Conservation (phyloP, 2,329 filamentous ascomycete genomes). For the Chrysoporthe austroafricana region DNA sequence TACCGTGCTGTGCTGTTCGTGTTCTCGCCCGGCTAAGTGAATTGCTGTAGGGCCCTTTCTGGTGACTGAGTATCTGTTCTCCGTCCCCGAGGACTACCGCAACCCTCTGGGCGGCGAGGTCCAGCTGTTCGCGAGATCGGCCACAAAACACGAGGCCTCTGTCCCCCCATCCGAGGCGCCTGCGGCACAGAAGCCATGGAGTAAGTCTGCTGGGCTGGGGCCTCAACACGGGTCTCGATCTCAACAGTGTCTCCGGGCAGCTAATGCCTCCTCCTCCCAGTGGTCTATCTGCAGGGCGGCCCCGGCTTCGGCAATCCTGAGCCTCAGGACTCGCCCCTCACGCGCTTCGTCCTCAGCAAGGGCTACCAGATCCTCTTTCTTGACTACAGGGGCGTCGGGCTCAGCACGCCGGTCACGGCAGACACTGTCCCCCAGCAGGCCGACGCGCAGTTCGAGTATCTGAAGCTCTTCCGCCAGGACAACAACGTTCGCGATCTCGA, state of each 20-base stretch:
- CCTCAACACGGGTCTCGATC: background rate
- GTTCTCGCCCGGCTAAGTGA: background rate
- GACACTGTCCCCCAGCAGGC: conserved; percentile 65
- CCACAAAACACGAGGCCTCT: conserved; percentile 66
- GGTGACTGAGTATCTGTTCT: conserved; percentile 83
- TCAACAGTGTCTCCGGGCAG: background rate
- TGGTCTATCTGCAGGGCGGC: conserved; percentile 83
- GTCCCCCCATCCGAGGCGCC: conserved; percentile 51
- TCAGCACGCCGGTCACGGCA: conserved; percentile 79
- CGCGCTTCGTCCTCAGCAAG: conserved; percentile 71
- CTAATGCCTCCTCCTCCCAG: conserved; percentile 2
- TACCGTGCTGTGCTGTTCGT: background rate
- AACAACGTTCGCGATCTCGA: conserved; percentile 90
- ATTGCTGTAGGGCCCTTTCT: conserved; percentile 63
- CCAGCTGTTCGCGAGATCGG: conserved; percentile 77
- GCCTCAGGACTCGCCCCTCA: conserved; percentile 74
- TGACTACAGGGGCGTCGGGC: conserved; percentile 89
- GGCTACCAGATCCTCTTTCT: conserved; percentile 86
- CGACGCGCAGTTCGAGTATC: conserved; percentile 72
- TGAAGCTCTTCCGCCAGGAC: conserved; percentile 85
- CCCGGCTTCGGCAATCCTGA: conserved; percentile 78
- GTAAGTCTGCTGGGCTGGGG: background rate
- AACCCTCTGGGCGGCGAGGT: conserved; percentile 64
- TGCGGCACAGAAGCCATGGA: conserved; percentile 26
- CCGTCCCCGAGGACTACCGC: conserved; percentile 80